Evolutionary conservation across 2,329 filamentous ascomycete genomes (phyloP).

Genomic region (Ophiosphaerella herpotricha): DNA sequence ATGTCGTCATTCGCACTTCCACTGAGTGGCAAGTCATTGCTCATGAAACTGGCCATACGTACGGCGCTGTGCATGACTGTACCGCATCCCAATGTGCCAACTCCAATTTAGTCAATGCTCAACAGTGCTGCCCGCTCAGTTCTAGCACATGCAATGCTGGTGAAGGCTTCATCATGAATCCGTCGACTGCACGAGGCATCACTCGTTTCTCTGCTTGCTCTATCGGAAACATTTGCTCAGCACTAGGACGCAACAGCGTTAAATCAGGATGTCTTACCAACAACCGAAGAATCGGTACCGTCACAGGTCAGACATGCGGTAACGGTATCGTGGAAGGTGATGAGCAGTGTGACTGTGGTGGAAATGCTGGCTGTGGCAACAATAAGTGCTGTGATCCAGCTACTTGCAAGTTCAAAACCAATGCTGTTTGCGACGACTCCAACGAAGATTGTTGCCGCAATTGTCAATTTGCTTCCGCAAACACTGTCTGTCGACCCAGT

Average conservation of each 20-base stretch:
- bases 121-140: constrained; percentile 82
- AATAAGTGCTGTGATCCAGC: constrained; percentile 83
- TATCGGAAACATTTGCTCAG: constrained; percentile 92
- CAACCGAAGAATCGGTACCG: constrained; percentile 81
- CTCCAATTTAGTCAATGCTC: constrained; percentile 61
- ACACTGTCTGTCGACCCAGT: constrained; percentile 77
- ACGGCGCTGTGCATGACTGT: constrained; percentile 95
- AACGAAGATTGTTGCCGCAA: constrained; percentile 83
- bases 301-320: constrained; percentile 84
- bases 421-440: constrained; percentile 78
- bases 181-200: constrained; percentile 75
- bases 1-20: constrained; percentile 82
- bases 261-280: constrained; percentile 78
- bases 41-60: constrained; percentile 92
- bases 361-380: constrained; percentile 68
- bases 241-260: constrained; percentile 76
- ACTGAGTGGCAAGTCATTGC: constrained; percentile 96
- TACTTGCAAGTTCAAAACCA: constrained; percentile 81
- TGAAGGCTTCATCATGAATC: constrained; percentile 93
- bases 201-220: constrained; percentile 84
- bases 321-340: constrained; percentile 95
- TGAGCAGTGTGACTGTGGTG: constrained; percentile 96
- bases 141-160: constrained; percentile 71
- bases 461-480: constrained; percentile 70
- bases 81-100: constrained; percentile 68